Percentiles rank a stretch among this genome's conserved stretches.
Conservation (phyloP, 768 basidiomycete genomes). For the Strobilomyces dryophilus region DNA sequence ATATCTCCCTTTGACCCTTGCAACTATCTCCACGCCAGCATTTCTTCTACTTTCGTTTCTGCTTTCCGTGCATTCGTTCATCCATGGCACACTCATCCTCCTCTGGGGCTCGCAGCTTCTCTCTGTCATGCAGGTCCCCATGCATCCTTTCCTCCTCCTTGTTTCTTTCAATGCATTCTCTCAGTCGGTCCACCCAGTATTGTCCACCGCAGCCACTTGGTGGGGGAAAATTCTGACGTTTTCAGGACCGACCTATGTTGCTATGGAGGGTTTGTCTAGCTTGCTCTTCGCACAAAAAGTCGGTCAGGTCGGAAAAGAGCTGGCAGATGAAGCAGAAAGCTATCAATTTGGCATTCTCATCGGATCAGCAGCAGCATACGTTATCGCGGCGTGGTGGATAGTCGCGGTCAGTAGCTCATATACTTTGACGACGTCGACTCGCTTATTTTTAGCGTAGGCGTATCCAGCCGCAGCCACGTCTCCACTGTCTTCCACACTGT, state of each 20-base stretch:
- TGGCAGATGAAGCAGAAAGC: conserved; percentile 67
- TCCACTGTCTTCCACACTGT: conserved; percentile 81
- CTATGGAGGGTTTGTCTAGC: conserved; percentile 81
- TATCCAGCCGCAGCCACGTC: conserved; percentile 82
- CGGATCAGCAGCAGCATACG: conserved; percentile 74
- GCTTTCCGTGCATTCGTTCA: conserved; percentile 68
- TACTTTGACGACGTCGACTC: neutral
- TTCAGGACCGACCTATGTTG: conserved; percentile 74
- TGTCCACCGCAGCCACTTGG: conserved; percentile 54
- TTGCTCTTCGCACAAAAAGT: conserved; percentile 77
- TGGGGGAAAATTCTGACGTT: conserved; percentile 73
- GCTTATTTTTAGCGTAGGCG: conserved; percentile 41
- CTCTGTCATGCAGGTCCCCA: conserved; percentile 77
- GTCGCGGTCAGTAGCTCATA: conserved; percentile 53
- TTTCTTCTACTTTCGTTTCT: conserved; percentile 81
- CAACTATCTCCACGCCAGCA: conserved; percentile 73
- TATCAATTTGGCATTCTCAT: conserved; percentile 78
- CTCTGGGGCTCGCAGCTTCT: conserved; percentile 68
- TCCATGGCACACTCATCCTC: conserved; percentile 76
- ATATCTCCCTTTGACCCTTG: conserved; percentile 80
- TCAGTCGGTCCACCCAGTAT: conserved; percentile 52
- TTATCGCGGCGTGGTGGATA: conserved; percentile 83
- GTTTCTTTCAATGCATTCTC: conserved; percentile 85
- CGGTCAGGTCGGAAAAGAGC: conserved; percentile 69
- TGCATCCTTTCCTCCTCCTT: conserved; percentile 83